Conservation (phyloP, 2,329 filamentous ascomycete species). For the Xylariales sp. region DNA sequence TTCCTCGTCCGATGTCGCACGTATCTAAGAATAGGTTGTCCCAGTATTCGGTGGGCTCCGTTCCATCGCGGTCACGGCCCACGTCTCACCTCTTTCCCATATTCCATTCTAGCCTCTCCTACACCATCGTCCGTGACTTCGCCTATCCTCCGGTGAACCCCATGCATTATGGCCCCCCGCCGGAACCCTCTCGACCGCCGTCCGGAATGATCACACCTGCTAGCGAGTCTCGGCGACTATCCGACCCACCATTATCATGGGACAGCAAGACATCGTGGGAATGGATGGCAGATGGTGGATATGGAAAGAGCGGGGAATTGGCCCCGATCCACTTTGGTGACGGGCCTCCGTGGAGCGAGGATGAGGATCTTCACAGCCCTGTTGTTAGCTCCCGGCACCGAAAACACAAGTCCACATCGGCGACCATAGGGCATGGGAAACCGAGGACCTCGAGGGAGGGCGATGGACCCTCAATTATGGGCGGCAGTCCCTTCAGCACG, state of each 20-base stretch:
- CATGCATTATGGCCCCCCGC: slow-evolving; percentile 92
- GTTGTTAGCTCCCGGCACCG: slow-evolving; percentile 87
- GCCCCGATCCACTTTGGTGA: slow-evolving; percentile 87
- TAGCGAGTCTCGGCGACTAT: slow-evolving; percentile 83
- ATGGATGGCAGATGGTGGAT: slow-evolving; percentile 63
- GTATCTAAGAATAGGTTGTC: slow-evolving; percentile 85
- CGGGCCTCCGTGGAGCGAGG: slow-evolving; percentile 93
- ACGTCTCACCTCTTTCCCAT: slow-evolving; percentile 83
- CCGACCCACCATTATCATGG: slow-evolving; percentile 82
- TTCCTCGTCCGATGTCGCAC: slow-evolving; percentile 77
- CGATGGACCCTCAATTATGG: slow-evolving; percentile 57
- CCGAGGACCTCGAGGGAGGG: slow-evolving; percentile 57
- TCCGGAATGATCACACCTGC: slow-evolving; percentile 87
- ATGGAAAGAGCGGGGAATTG: slow-evolving; percentile 75
- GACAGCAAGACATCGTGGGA: slow-evolving; percentile 74
- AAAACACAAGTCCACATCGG: slow-evolving; percentile 80
- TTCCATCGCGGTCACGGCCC: slow-evolving; percentile 77
- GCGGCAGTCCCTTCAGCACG: slow-evolving; percentile 63
- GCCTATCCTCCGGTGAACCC: slow-evolving; percentile 87
- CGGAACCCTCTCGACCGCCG: slow-evolving; percentile 74
- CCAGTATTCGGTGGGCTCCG: slow-evolving; percentile 81
- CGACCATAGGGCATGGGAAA: slow-evolving; percentile 60
- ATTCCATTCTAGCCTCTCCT: slow-evolving; percentile 86
- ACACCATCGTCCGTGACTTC: slow-evolving; percentile 95
- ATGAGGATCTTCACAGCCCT: slow-evolving; percentile 93